These are phyloP conservation scores for Dalbergia oliveri DNA, from an alignment of 306 rosid genomes.

Conservation along the genomic window DNA sequence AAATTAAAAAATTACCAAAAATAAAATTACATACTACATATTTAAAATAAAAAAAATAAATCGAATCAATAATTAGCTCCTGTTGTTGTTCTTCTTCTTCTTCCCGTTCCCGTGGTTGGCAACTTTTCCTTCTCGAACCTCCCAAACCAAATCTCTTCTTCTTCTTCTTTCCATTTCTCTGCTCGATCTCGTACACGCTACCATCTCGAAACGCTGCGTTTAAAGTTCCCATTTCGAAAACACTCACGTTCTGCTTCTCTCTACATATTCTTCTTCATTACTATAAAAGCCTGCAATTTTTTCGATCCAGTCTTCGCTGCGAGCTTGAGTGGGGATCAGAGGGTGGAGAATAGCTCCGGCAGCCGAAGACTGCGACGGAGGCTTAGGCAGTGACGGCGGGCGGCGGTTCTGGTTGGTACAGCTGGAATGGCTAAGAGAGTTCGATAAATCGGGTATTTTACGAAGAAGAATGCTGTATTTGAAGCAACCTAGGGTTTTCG, in stretches of 20 bases:
- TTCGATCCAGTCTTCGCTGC: conserved; percentile 46
- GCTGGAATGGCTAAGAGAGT: conserved; percentile 26
- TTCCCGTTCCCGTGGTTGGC: conserved; percentile 40
- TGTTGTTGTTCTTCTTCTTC: conserved; percentile 37
- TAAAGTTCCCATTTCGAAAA: conserved; percentile 31
- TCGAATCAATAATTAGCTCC: conserved; percentile 64
- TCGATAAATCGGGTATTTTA: conserved; percentile 16
- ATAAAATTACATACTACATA: background rate
- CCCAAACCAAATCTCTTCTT: conserved; percentile 38
- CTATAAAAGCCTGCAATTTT: conserved; percentile 30
- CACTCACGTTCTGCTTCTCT: conserved; percentile 13
- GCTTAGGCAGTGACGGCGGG: conserved; percentile 30
- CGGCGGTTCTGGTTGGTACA: conserved; percentile 33
- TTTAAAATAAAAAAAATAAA: conserved; percentile 14
- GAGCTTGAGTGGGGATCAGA: conserved; percentile 48
- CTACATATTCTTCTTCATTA: conserved; percentile 24
- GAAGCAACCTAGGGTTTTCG: conserved; percentile 71
- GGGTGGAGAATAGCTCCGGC: background rate
- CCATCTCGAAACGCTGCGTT: conserved; percentile 26
- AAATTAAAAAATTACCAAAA: background rate
- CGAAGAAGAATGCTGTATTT: conserved; percentile 70
- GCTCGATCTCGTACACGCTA: conserved; percentile 48
- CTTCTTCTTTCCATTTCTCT: conserved; percentile 15
- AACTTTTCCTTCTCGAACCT: conserved; percentile 42
- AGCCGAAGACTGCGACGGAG: conserved; percentile 25